phyloP scores from a whole-genome alignment of 2,329 filamentous ascomycete genomes.

The Talaromyces sp. region DNA sequence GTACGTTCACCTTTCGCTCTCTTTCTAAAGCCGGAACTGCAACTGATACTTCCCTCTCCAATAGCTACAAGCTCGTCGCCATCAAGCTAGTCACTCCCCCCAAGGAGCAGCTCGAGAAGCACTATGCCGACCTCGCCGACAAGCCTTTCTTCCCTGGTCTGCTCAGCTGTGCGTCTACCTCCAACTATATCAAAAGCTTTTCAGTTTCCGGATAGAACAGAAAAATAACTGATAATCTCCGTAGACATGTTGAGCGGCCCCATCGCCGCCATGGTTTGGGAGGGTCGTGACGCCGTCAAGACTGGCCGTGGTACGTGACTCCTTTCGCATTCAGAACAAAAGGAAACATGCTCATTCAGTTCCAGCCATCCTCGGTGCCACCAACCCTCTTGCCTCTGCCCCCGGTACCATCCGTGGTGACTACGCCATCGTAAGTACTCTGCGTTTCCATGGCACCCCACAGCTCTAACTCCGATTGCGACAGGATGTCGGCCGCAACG shows the following conservation, averaged over 20 bases:
- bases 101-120: constrained; percentile 95
- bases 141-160: constrained; percentile 98
- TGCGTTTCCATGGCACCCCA: background rate
- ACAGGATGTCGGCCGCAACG: constrained; percentile 85
- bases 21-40: background rate
- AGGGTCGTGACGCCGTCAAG: constrained; percentile 98
- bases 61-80: constrained; percentile 93
- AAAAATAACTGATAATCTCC: constrained; percentile 17
- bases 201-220: background rate
- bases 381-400: constrained; percentile 91
- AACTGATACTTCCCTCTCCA: background rate
- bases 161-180: constrained; percentile 67
- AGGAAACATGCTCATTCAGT: constrained; percentile 12
- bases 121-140: constrained; percentile 86
- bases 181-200: background rate
- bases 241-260: constrained; percentile 94
- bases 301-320: constrained; percentile 73
- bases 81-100: constrained; percentile 88
- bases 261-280: constrained; percentile 99
- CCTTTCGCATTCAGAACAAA: background rate
- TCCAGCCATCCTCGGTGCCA: constrained; percentile 86
- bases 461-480: constrained; percentile 11
- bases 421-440: constrained; percentile 61
- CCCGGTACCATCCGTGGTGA: constrained; percentile 98
- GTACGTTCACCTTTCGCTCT: constrained; percentile 44